Base-by-base conservation (phyloP, 2,329 filamentous ascomycete genomes). In the Fusarium denticulatum region DNA sequence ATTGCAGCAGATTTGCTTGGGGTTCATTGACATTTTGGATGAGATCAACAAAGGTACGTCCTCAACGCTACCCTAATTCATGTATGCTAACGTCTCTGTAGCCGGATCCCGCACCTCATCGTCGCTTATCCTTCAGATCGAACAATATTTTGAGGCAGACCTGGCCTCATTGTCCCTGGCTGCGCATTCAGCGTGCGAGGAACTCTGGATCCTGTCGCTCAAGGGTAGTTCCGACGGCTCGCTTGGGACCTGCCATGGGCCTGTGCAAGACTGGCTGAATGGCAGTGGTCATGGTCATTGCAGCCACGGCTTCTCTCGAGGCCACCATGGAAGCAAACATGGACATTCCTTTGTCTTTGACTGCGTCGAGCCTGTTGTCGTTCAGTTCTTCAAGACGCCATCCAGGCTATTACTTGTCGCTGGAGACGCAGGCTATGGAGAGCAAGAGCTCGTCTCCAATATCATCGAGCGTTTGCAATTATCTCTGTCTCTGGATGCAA, bases 31-130 rank as follows among this genome's bases (percentile, higher is more conserved):
- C 15, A 56, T 56, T 5, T 2, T 56, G 16, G 52, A 56, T 32
- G 52, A 56, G 15, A 43, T 56, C 20, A 56, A 56, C 12, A 56
- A 56, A 42, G 37, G 52, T 43, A 0, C 32, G 37, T 24, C 26
- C 11, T 11, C 2, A 14, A 5, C 1, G 8, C 4, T 30, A 24
- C 3, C 2, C 5, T 14, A 1, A 3, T 15, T 20, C 6, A 18
- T 39, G 15, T 20, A 7, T 30, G 4, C 52, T 56, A 56, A 56
- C 7, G 3, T 11, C 22, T 43, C 1, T 12, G 2, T 13, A 56
- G 52, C 52, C 15, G 52, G 52, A 6, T 56, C 52, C 16, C 37
- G 22, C 6, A 56, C 37, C 9, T 32, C 52, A 4, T 42, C 52
- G 11, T 56, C 52, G 4, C 26, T 56, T 32, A 32, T 43, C 15